Conservation (phyloP, 352 stramenopile genomes). For the Phytophthora cactorum region DNA sequence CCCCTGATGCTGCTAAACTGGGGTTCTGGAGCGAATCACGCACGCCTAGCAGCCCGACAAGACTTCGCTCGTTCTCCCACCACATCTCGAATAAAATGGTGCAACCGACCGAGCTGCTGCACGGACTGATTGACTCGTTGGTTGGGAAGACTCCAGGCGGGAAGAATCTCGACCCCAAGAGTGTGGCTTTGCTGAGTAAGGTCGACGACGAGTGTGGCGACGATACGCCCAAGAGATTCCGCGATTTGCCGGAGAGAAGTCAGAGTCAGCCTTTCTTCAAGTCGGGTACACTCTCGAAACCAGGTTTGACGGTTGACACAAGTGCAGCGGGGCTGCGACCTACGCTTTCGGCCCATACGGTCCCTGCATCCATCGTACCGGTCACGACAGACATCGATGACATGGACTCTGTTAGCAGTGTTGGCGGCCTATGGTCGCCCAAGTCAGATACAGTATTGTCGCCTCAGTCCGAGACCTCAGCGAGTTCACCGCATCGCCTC, state of each 20-base stretch:
- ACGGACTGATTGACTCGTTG: conserved; percentile 74
- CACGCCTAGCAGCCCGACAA: conserved; percentile 53
- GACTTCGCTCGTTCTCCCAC: conserved; percentile 76
- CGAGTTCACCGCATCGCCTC: conserved; percentile 59
- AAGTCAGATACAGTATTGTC: conserved; percentile 64
- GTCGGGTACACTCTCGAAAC: conserved; percentile 36
- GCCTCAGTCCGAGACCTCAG: conserved; percentile 63
- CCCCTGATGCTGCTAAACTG: conserved; percentile 64
- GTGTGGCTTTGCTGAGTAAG: conserved; percentile 46
- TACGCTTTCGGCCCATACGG: conserved; percentile 14
- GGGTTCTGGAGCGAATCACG: conserved; percentile 87
- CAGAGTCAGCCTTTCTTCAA: conserved; percentile 51
- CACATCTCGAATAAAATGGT: conserved; percentile 73
- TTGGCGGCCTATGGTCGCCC: conserved; percentile 56
- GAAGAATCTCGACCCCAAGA: conserved; percentile 36
- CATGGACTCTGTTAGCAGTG: conserved; percentile 32
- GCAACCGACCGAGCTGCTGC: conserved; percentile 69
- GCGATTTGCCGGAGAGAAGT: conserved; percentile 40
- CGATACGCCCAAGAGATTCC: conserved; percentile 24
- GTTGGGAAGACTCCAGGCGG: conserved; percentile 63
- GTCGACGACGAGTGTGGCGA: conserved; percentile 26
- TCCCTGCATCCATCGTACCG: conserved; percentile 18
- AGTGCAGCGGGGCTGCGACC: conserved; percentile 24
- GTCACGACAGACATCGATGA: conserved; percentile 32
- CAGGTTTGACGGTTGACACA: conserved; percentile 57